Base-by-base conservation (phyloP, 768 basidiomycete genomes). In the Xerocomellus dryophilus region DNA sequence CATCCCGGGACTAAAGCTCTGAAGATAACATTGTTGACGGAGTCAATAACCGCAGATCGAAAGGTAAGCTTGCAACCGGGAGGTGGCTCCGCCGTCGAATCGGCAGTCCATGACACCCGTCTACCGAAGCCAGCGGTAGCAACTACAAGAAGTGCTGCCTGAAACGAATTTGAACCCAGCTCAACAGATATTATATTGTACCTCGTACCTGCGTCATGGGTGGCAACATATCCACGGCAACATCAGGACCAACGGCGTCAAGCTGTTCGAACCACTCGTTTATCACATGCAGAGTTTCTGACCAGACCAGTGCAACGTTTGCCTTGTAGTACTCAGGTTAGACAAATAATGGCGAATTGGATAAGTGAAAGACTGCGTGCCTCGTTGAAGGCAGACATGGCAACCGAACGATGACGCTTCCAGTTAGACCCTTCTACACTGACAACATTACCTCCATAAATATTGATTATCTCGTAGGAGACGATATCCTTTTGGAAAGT, bases 311-410 rank as follows among this genome's bases (percentile, higher is more conserved):
- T 7, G 76, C 73, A 50, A 75, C 70, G 34, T 80, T 78, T 11
- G 73, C 70, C 79, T 80, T 50, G 29, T 2, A 31, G 14, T 2
- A 35, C 7, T 2, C 29, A 34, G 0, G 25, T 61, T 21, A 53
- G 44, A 43, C 27, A n/a, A 23, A 51, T 6, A 8, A 21, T 0
- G 29, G 1, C 9, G 27, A 20, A 44, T 17, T 15, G 23, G 14
- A 15, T 9, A 15, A n/a, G 23, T 32, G 17, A 38, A 18, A 23
- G 11, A 29, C 15, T 15, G 43, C 63, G 44, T 50, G 69, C 80
- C 66, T 81, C 80, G 43, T 73, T 79, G 63, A 81, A 81, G 1
- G 80, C 80, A 10, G 77, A 73, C 49, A 76, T 79, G 20, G 77
- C 67, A 1, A 78, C 68, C 10, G 61, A 64, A 40, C 78, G 70